Conservation (phyloP, 495 filamentous ascomycete genomes). For the Podospora comata region DNA sequence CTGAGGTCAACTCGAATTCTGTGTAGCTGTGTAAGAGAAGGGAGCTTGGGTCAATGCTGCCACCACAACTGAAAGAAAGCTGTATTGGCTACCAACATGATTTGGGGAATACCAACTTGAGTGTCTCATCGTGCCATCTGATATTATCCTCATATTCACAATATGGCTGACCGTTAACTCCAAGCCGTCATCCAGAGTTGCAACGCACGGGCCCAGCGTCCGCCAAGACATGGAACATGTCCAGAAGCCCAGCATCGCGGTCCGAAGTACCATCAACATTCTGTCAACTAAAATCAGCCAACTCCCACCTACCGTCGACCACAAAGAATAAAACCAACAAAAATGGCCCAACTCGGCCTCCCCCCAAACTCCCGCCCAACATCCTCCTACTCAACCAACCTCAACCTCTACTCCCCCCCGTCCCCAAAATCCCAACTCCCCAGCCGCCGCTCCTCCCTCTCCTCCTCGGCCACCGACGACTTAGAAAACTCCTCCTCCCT, state of each 20-base stretch:
- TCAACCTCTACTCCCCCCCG: constrained; percentile 32
- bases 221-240: constrained; percentile 2
- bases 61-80: not conserved
- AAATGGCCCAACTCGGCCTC: constrained; percentile 38
- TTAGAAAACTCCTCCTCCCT: constrained; percentile 60
- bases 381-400: constrained; percentile 29
- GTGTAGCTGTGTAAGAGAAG: not conserved
- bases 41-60: not conserved
- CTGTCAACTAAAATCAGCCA: not conserved
- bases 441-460: constrained; percentile 27
- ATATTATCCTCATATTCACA: not conserved
- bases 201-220: not conserved
- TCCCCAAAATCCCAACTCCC: constrained; percentile 22
- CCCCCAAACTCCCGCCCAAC: constrained; percentile 30
- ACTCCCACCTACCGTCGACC: not conserved
- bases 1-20: not conserved
- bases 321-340: not conserved
- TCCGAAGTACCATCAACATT: not conserved
- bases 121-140: not conserved
- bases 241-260: not conserved
- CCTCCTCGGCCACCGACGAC: constrained; percentile 34
- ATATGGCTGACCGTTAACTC: not conserved
- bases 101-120: not conserved
- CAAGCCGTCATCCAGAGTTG: not conserved
- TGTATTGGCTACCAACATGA: not conserved